Evolutionary conservation across 306 rosid species (phyloP).

Genomic region (Urtica urens): DNA sequence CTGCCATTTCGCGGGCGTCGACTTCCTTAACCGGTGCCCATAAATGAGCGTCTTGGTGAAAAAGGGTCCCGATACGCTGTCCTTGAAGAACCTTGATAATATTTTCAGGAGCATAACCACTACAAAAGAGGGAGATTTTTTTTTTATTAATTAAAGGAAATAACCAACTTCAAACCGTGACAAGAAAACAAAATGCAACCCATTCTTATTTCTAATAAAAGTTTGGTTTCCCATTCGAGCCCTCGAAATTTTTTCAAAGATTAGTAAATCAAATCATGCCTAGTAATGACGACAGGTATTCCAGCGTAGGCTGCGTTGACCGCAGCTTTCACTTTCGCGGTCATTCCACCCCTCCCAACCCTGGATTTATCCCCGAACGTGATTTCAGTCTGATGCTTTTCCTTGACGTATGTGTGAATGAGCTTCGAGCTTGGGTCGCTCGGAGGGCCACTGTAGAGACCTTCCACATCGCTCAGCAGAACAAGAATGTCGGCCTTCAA

Average conservation of each 20-base stretch:
- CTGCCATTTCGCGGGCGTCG: slow-evolving; percentile 83
- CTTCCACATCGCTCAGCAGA: slow-evolving; percentile 92
- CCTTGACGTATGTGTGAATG: slow-evolving; percentile 83
- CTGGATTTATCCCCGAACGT: slow-evolving; percentile 98
- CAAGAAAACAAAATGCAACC: too few species aligned
- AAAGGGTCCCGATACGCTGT: slow-evolving; percentile 78
- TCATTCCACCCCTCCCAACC: slow-evolving; percentile 99
- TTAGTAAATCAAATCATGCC: slow-evolving; percentile 30
- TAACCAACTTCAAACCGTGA: too few species aligned
- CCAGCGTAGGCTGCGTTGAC: slow-evolving; percentile 84
- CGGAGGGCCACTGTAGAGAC: slow-evolving; percentile 95
- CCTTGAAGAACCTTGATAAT: slow-evolving; percentile 80
- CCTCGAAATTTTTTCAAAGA: not conserved
- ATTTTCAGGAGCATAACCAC: slow-evolving; percentile 72
- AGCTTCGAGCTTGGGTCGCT: slow-evolving; percentile 85
- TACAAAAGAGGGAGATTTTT: too few species aligned
- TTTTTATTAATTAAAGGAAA: too few species aligned
- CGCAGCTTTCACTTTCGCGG: slow-evolving; percentile 97
- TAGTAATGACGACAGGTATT: slow-evolving; percentile 87
- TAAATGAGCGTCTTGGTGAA: slow-evolving; percentile 78
- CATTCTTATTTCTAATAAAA: too few species aligned
- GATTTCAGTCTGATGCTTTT: slow-evolving; percentile 79
- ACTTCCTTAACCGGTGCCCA: slow-evolving; percentile 56
- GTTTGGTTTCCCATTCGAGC: not conserved
- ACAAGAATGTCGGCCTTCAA: slow-evolving; percentile 92